A percentile compares a stretch with the other conserved stretches of the same genome.
phyloP scores from a whole-genome alignment of 1,139 yeast genomes.

The Trichomonascaceae sp. region DNA sequence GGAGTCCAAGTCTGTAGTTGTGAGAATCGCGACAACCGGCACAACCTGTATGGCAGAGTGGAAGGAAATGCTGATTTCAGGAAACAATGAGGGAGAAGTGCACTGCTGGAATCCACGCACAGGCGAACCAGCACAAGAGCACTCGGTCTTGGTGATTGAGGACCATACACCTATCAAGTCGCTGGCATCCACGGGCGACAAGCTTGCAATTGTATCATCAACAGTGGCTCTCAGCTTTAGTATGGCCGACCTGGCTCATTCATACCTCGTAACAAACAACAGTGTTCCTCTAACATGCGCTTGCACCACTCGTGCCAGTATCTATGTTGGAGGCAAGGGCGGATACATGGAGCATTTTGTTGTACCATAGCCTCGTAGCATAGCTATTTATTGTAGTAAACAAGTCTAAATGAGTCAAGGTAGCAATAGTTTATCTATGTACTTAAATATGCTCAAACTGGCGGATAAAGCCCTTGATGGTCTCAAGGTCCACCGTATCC shows the following conservation, averaged over 20 bases:
- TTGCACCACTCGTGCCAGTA: neutral
- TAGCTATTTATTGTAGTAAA: too few species aligned
- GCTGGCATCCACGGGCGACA: neutral
- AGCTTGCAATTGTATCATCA: neutral
- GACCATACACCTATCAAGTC: too few species aligned
- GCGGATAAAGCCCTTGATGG: slow-evolving; percentile 54
- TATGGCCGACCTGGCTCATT: neutral
- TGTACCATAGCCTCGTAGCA: too few species aligned
- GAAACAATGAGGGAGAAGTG: neutral
- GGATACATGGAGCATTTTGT: too few species aligned
- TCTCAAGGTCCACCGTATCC: slow-evolving; percentile 58
- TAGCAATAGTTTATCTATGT: too few species aligned
- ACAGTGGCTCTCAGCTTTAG: neutral
- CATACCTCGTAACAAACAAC: neutral
- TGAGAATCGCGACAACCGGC: neutral
- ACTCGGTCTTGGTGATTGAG: too few species aligned
- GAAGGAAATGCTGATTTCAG: neutral
- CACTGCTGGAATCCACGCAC: neutral
- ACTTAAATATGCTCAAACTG: too few species aligned
- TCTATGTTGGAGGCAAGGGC: neutral
- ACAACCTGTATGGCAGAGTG: neutral
- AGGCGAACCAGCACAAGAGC: neutral
- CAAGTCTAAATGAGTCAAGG: too few species aligned
- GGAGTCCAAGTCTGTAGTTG: neutral
- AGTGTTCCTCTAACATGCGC: neutral